Evolutionary conservation across 164 flowering plant genomes (phyloP).

Genomic region (Pachysandra terminalis): DNA sequence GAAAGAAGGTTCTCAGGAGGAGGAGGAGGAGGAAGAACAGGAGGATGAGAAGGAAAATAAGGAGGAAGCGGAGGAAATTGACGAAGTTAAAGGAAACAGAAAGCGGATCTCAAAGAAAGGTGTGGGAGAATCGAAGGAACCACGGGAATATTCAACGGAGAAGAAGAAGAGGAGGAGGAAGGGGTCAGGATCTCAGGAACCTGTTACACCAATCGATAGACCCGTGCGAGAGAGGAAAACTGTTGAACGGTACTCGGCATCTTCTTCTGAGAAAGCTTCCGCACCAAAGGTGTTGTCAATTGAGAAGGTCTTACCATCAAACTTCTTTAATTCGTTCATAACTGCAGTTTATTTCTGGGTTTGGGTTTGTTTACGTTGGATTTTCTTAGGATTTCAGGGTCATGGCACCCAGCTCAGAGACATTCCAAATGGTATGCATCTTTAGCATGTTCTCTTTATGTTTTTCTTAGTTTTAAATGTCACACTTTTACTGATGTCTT

Average conservation of each 20-base stretch:
- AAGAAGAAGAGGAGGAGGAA: constrained; percentile 6
- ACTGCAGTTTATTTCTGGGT: background rate
- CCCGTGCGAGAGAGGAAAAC: constrained; percentile 51
- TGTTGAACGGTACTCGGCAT: constrained; percentile 60
- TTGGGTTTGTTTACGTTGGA: background rate
- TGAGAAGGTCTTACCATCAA: constrained; percentile 49
- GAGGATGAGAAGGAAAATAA: constrained; percentile 17
- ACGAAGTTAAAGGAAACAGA: constrained; percentile 5
- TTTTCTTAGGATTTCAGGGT: constrained; percentile 45
- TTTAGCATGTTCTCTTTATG: background rate
- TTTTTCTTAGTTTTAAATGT: background rate
- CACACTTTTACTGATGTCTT: too few species aligned
- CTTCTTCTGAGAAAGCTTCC: constrained; percentile 24
- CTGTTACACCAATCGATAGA: constrained; percentile 17
- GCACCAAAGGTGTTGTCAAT: constrained; percentile 44
- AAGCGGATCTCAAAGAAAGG: background rate
- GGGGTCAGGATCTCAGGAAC: background rate
- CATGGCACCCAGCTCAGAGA: constrained; percentile 66
- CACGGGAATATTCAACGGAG: background rate
- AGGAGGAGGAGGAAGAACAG: constrained; percentile 6
- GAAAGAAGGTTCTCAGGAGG: constrained; percentile 4
- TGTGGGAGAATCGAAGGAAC: background rate
- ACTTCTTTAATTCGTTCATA: background rate
- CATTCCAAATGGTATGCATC: constrained; percentile 73
- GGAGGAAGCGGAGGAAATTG: constrained; percentile 10